Conservation (phyloP, 2,329 filamentous ascomycete species). For the Cladosporium sp. region DNA sequence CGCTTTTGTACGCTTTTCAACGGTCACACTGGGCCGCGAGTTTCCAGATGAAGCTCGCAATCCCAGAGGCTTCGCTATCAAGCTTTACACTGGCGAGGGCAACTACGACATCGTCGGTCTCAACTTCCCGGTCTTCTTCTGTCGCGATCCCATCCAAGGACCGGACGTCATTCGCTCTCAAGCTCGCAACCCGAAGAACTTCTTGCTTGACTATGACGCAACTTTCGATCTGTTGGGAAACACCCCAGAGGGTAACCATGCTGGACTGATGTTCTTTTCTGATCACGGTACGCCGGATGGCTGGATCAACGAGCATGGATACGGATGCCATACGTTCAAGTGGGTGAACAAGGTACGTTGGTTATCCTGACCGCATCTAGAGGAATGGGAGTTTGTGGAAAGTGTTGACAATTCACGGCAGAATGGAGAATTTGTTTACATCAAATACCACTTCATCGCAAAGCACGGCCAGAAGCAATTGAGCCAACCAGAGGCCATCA, state of each 20-base stretch:
- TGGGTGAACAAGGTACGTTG: constrained; percentile 24
- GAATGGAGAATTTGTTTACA: constrained; percentile 47
- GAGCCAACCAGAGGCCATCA: constrained; percentile 40
- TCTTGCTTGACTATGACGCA: constrained; percentile 47
- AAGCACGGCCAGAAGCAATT: constrained; percentile 47
- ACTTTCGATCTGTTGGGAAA: constrained; percentile 48
- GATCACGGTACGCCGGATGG: constrained; percentile 48
- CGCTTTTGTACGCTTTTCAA: constrained; percentile 43
- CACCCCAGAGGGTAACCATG: constrained; percentile 47
- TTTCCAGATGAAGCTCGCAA: constrained; percentile 45
- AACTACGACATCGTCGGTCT: constrained; percentile 48
- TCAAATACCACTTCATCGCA: constrained; percentile 49
- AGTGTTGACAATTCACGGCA: too few species aligned
- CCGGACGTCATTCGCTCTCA: constrained; percentile 46
- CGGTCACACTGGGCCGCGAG: constrained; percentile 41
- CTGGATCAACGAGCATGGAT: constrained; percentile 41
- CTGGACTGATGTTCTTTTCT: constrained; percentile 47
- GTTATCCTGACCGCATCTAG: too few species aligned
- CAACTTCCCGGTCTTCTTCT: constrained; percentile 50
- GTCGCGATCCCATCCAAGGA: constrained; percentile 17
- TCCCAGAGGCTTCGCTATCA: constrained; percentile 47
- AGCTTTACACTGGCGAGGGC: constrained; percentile 47
- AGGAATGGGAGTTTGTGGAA: too few species aligned
- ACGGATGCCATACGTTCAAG: constrained; percentile 46
- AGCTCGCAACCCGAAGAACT: constrained; percentile 44